These are phyloP conservation scores for Drechslerella coelobrocha DNA, from an alignment of 2,329 filamentous ascomycete species.

Conservation along the genomic window DNA sequence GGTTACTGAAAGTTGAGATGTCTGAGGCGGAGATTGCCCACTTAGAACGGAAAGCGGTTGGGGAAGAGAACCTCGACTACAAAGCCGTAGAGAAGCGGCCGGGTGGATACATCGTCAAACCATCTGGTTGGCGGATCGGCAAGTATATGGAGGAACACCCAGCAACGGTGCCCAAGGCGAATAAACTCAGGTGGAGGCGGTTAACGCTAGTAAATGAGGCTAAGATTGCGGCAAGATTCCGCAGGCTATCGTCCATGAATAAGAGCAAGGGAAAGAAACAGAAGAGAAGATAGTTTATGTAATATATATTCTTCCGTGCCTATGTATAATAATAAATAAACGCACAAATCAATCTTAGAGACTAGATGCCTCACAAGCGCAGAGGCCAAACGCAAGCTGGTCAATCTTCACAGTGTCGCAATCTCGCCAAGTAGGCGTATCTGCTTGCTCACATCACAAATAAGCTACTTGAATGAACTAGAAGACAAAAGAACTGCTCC, in stretches of 20 bases:
- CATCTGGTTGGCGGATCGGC: slow-evolving; percentile 36
- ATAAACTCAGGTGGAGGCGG: slow-evolving; percentile 45
- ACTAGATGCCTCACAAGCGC: too few species aligned
- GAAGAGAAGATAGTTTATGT: slow-evolving; percentile 27
- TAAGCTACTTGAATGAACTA: background rate
- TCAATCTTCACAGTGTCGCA: too few species aligned
- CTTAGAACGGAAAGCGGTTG: slow-evolving; percentile 27
- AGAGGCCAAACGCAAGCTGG: background rate
- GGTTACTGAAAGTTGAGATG: slow-evolving; percentile 64
- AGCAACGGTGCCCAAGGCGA: slow-evolving; percentile 27
- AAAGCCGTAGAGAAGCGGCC: slow-evolving; percentile 15
- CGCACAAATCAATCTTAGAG: background rate
- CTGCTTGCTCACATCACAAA: too few species aligned
- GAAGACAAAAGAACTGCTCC: too few species aligned
- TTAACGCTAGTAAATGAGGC: slow-evolving; percentile 27
- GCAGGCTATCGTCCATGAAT: slow-evolving; percentile 13
- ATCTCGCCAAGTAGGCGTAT: background rate
- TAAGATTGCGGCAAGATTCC: slow-evolving; percentile 36
- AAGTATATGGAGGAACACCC: slow-evolving; percentile 46
- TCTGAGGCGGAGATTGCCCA: slow-evolving; percentile 30
- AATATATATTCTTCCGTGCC: background rate
- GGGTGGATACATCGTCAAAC: slow-evolving; percentile 32
- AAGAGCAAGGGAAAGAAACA: slow-evolving; percentile 27
- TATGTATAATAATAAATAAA: background rate
- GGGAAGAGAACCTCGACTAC: slow-evolving; percentile 29